These are phyloP conservation scores for Ceratobasidium sp. DNA, from an alignment of 1,284 basidiomycete genomes.

Conservation along the genomic window DNA sequence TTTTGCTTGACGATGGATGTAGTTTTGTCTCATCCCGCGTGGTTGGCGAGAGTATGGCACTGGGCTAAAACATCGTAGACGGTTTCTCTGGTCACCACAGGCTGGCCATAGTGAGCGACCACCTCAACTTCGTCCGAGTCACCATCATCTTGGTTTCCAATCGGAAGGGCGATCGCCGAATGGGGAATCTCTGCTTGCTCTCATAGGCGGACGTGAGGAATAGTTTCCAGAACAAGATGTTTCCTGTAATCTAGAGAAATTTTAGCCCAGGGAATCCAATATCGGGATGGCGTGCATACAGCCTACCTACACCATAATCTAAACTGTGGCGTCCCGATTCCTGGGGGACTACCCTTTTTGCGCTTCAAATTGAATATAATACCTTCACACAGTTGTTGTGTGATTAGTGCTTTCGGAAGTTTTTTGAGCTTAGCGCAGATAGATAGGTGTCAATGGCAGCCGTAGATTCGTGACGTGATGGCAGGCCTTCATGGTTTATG, in stretches of 20 bases:
- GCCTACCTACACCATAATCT: slow-evolving; percentile 64
- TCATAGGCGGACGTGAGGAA: neutral
- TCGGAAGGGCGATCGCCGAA: neutral
- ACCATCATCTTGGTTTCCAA: slow-evolving; percentile 46
- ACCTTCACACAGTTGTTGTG: slow-evolving; percentile 67
- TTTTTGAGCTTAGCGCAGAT: slow-evolving; percentile 61
- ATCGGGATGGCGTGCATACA: neutral
- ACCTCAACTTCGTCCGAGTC: slow-evolving; percentile 52
- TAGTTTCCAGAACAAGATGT: neutral
- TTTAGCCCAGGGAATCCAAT: neutral
- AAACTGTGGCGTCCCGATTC: slow-evolving; percentile 65
- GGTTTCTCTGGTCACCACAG: slow-evolving; percentile 74
- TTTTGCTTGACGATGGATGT: slow-evolving; percentile 62
- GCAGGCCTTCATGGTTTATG: slow-evolving; percentile 54
- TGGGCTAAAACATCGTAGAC: slow-evolving; percentile 76
- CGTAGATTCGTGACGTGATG: slow-evolving; percentile 62
- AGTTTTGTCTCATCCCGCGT: slow-evolving; percentile 79
- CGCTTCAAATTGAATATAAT: slow-evolving; percentile 64
- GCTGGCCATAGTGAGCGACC: slow-evolving; percentile 68
- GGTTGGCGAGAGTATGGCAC: slow-evolving; percentile 67
- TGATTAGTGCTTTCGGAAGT: slow-evolving; percentile 71
- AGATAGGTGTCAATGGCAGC: slow-evolving; percentile 62
- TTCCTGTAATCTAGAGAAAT: neutral
- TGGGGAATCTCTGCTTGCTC: neutral
- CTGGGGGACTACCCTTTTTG: slow-evolving; percentile 46